A percentile compares a stretch with the other conserved stretches of the same genome.
phyloP scores from a whole-genome alignment of 2,329 filamentous ascomycete species.

The Fusarium begoniae region DNA sequence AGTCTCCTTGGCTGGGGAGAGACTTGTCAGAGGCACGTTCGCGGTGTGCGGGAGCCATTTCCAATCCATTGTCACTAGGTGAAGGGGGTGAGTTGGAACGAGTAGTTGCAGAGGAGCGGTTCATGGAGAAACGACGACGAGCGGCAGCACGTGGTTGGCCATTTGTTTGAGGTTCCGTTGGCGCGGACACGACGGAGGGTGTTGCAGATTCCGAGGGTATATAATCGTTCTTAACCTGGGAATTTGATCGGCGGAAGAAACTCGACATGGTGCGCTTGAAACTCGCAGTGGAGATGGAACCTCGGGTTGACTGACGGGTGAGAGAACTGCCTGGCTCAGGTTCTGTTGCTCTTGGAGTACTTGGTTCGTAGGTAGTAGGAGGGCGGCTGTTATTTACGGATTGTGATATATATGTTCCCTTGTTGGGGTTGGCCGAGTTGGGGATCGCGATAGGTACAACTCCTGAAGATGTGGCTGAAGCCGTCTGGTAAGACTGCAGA shows the following conservation, averaged over 20 bases:
- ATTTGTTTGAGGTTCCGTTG: constrained; percentile 42
- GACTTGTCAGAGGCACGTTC: constrained; percentile 40
- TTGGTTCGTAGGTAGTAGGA: constrained; percentile 28
- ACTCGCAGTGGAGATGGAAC: constrained; percentile 54
- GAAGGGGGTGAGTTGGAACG: constrained; percentile 62
- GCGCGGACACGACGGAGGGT: constrained; percentile 39
- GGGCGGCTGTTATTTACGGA: constrained; percentile 25
- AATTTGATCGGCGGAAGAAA: constrained; percentile 57
- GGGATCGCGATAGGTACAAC: constrained; percentile 35
- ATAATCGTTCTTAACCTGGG: constrained; percentile 41
- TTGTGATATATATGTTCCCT: constrained; percentile 27
- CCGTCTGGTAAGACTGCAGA: constrained; percentile 36
- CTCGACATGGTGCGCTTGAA: constrained; percentile 61
- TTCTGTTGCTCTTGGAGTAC: constrained; percentile 38
- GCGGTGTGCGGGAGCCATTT: constrained; percentile 49
- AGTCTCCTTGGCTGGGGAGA: constrained; percentile 56
- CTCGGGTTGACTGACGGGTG: constrained; percentile 53
- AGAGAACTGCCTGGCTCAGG: constrained; percentile 45
- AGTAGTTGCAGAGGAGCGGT: constrained; percentile 56
- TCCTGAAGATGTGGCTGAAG: constrained; percentile 34
- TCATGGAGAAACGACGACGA: constrained; percentile 57
- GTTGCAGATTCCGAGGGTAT: constrained; percentile 38
- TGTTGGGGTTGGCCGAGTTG: constrained; percentile 19
- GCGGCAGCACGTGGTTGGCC: constrained; percentile 39
- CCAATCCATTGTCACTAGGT: constrained; percentile 55